Percentiles rank a stretch among this genome's conserved stretches.
phyloP scores from a whole-genome alignment of 2,329 filamentous ascomycete genomes.

The Claviceps humidiphila region DNA sequence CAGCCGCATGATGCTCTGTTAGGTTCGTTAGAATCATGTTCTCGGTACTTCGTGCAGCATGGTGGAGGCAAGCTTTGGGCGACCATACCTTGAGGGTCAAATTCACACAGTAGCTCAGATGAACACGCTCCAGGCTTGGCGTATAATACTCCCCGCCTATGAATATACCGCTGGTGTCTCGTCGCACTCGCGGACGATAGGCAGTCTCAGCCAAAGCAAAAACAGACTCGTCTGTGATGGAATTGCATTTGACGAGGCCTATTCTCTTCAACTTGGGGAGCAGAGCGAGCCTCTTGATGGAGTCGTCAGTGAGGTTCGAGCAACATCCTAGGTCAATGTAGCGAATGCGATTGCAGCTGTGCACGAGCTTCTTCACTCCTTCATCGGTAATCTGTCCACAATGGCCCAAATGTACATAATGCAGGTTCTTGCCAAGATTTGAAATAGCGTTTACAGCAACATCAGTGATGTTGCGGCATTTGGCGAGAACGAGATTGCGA shows the following conservation, averaged over 20 bases:
- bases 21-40: constrained; percentile 1
- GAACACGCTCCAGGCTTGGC: constrained; percentile 75
- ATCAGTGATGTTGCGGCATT: constrained; percentile 89
- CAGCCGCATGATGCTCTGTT: constrained; percentile 73
- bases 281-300: constrained; percentile 68
- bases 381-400: constrained; percentile 83
- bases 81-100: constrained; percentile 63
- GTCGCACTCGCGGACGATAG: constrained; percentile 34
- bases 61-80: background rate
- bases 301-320: constrained; percentile 72
- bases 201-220: constrained; percentile 65
- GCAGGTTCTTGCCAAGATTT: constrained; percentile 83
- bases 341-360: constrained; percentile 79
- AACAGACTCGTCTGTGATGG: constrained; percentile 84
- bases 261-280: constrained; percentile 91
- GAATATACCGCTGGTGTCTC: constrained; percentile 33
- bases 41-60: background rate
- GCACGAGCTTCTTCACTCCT: constrained; percentile 73
- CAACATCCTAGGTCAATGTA: constrained; percentile 99
- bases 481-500: constrained; percentile 84
- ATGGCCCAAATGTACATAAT: constrained; percentile 92
- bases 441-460: constrained; percentile 76
- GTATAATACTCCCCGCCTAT: constrained; percentile 40
- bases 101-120: constrained; percentile 87
- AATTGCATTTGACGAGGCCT: constrained; percentile 83